Evolutionary conservation across 768 basidiomycete species (phyloP).

Genomic region (Tylopilus balloui): DNA sequence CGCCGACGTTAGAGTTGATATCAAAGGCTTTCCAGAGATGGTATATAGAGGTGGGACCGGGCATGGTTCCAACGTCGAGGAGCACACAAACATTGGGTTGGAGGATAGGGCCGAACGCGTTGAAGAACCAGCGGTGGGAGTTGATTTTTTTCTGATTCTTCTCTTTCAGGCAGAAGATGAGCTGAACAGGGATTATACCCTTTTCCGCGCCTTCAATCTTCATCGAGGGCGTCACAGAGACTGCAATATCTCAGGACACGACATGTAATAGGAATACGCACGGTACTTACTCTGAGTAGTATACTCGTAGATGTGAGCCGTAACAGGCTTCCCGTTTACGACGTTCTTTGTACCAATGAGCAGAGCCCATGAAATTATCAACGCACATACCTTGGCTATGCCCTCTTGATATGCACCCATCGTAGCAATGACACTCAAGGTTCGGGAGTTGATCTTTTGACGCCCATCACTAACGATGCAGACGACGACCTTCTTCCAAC

Average conservation of each 20-base stretch:
- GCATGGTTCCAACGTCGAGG: constrained; percentile 83
- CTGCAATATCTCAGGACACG: constrained; percentile 36
- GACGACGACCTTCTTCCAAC: constrained; percentile 98
- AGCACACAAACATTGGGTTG: constrained; percentile 90
- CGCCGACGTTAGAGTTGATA: constrained; percentile 87
- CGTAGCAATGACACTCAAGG: constrained; percentile 81
- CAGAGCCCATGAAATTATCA: not conserved
- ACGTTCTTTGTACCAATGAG: constrained; percentile 43
- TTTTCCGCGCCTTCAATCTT: constrained; percentile 82
- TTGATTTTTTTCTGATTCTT: constrained; percentile 96
- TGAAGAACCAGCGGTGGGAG: constrained; percentile 94
- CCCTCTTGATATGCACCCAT: constrained; percentile 97
- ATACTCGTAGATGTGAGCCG: constrained; percentile 90
- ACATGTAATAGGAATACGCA: too few species aligned
- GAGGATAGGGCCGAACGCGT: constrained; percentile 77
- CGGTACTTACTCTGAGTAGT: constrained; percentile 72
- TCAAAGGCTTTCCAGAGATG: constrained; percentile 95
- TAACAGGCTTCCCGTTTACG: constrained; percentile 77
- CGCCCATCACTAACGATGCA: constrained; percentile 89
- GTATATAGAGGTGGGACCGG: constrained; percentile 84
- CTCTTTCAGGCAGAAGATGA: constrained; percentile 91
- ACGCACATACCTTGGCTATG: constrained; percentile 64
- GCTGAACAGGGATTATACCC: constrained; percentile 82
- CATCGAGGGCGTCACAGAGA: constrained; percentile 75
- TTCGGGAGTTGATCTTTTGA: constrained; percentile 77